These are phyloP conservation scores for Physaria fendleri DNA, from an alignment of 345 rosid species.

Conservation along the genomic window DNA sequence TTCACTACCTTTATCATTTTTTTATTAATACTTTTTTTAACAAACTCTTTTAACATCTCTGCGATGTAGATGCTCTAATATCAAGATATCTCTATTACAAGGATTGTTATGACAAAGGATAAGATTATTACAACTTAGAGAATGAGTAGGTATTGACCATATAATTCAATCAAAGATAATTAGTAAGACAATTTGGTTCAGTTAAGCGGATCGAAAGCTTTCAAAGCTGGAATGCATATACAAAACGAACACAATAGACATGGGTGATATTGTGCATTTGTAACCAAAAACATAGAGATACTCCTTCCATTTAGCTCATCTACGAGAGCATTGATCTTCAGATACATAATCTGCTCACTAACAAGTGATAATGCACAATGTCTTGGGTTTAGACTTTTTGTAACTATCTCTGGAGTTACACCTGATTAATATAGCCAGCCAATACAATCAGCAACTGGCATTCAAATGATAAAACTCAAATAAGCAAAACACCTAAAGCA, in stretches of 20 bases:
- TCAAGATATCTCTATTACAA: too few species aligned
- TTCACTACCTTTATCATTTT: too few species aligned
- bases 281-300: slow-evolving; percentile 89
- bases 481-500: not conserved
- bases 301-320: slow-evolving; percentile 79
- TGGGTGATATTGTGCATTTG: slow-evolving; percentile 96
- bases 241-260: slow-evolving; percentile 38
- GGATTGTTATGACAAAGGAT: too few species aligned
- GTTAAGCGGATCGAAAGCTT: not conserved
- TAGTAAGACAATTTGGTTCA: not conserved
- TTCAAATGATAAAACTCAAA: not conserved
- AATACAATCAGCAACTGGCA: too few species aligned
- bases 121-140: too few species aligned
- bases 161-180: slow-evolving; percentile 24
- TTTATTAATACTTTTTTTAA: too few species aligned
- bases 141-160: too few species aligned
- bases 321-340: slow-evolving; percentile 80
- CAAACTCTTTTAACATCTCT: too few species aligned
- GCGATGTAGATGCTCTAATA: too few species aligned
- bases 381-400: too few species aligned
- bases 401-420: too few species aligned
- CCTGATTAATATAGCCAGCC: slow-evolving; percentile 10
- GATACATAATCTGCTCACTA: slow-evolving; percentile 98
- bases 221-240: too few species aligned
- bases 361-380: slow-evolving; percentile 97